Evolutionary conservation across 768 basidiomycete species (phyloP).

Genomic region (Boletus edulis): DNA sequence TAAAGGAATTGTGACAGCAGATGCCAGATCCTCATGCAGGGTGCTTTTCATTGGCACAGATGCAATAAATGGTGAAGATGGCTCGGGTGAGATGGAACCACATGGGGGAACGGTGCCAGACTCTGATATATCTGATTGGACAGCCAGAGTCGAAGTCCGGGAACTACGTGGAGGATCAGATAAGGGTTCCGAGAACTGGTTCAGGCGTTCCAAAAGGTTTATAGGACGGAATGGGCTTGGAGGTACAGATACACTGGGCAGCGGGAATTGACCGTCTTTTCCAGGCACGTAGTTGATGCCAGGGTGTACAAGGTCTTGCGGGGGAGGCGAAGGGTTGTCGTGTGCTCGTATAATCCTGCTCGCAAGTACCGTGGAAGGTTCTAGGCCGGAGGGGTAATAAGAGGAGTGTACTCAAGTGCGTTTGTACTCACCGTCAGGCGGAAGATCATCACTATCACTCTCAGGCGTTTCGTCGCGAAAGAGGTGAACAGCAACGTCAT

Average conservation of each 20-base stretch:
- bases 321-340: constrained; percentile 75
- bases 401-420: background rate
- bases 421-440: constrained; percentile 42
- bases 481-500: constrained; percentile 23
- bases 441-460: constrained; percentile 39
- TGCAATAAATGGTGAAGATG: constrained; percentile 33
- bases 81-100: constrained; percentile 43
- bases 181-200: constrained; percentile 11
- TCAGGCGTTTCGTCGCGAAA: constrained; percentile 50
- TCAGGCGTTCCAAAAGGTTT: constrained; percentile 30
- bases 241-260: constrained; percentile 15
- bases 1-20: constrained; percentile 5
- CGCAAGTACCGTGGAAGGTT: constrained; percentile 68
- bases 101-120: constrained; percentile 16
- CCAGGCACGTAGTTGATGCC: constrained; percentile 14
- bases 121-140: constrained; percentile 1
- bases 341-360: constrained; percentile 64
- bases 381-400: constrained; percentile 31
- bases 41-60: background rate
- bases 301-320: constrained; percentile 25
- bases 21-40: background rate
- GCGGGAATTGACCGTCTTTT: constrained; percentile 17
- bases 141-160: background rate
- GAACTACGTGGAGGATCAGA: background rate
- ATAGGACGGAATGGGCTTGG: constrained; percentile 33